These are phyloP conservation scores for Pelargonium myrrhifolium DNA, from an alignment of 441 rosid species.

Conservation along the genomic window DNA sequence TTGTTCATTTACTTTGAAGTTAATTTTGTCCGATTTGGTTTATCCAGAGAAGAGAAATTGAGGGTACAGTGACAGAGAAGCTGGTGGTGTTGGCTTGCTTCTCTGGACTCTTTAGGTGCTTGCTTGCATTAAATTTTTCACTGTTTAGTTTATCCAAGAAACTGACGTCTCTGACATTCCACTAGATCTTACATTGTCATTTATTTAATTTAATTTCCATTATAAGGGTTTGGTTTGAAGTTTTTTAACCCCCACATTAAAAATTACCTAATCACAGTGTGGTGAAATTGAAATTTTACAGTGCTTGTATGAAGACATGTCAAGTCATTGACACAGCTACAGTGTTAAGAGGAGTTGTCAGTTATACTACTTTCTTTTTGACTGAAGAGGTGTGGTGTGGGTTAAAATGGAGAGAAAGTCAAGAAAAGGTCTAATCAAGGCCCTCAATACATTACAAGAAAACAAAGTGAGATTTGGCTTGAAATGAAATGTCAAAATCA, in stretches of 20 bases:
- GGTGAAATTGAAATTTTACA: neutral
- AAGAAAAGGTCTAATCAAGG: conserved; percentile 29
- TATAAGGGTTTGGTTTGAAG: too few species aligned
- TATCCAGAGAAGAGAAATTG: neutral
- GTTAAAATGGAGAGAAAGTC: conserved; percentile 12
- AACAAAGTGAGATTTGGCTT: conserved; percentile 9
- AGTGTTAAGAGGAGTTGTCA: conserved; percentile 19
- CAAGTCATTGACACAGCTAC: conserved; percentile 3
- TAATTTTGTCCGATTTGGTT: neutral
- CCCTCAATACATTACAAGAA: conserved; percentile 31
- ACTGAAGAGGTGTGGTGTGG: too few species aligned
- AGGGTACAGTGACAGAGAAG: conserved; percentile 7
- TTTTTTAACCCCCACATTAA: too few species aligned
- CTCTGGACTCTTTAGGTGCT: conserved; percentile 19
- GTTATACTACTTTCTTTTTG: conserved; percentile 13
- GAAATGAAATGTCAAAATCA: conserved; percentile 27
- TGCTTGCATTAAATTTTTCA: conserved; percentile 18
- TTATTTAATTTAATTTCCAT: conserved; percentile 21
- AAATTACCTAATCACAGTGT: neutral
- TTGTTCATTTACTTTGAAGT: neutral
- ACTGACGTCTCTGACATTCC: conserved; percentile 46
- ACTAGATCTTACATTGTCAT: conserved; percentile 30
- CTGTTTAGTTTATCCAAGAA: conserved; percentile 20
- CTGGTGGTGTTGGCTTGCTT: conserved; percentile 25
- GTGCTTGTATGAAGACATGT: conserved; percentile 5